Evolutionary conservation across 495 filamentous ascomycete species (phyloP), one percentile per base, ranked within the genome.

Genomic region (Aspergillus egyptiacus): DNA sequence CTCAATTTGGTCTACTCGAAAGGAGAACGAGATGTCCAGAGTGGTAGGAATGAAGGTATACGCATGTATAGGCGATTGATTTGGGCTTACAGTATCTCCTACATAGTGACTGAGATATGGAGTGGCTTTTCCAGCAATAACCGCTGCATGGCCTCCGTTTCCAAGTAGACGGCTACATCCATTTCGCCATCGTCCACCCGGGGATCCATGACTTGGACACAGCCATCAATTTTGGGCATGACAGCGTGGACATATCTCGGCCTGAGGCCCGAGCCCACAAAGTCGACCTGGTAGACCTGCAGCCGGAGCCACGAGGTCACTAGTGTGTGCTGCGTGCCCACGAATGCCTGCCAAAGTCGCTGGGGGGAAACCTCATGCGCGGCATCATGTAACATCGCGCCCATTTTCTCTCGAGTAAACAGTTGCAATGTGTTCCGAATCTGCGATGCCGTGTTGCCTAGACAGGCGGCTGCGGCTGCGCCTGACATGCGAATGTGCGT

Each of bases 291-390:
- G 37, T 53, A 47, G 19, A 53, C 13, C 6, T 34, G n/a, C 37
- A 53, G 18, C 30, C 37, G 50, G 2, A 30, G 28, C 50, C 43
- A 53, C n/a, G 31, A 24, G 10, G 41, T 42, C 13, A 53, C 42
- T 3, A 53, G 14, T 25, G 41, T 24, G 37, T 53, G 35, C 18
- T 37, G 31, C 1, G 18, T 9, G 2, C 50, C 50, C 3, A 47
- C 15, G 14, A 28, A 47, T 18, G 40, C 50, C 44, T 53, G 27
- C 50, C 50, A 53, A 6, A 48, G 41, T 17, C 43, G 17, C 37
- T 48, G 44, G 19, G 50, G 44, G 7, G 43, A 27, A 19, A 11
- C 24, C 24, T 53, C 50, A 24, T 35, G 43, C 36, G 36, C 42
- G 5, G 43, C 14, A 37, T 47, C 43, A 36, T 47, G 44, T 3